Evolutionary conservation across 768 basidiomycete genomes (phyloP), one percentile per base, ranked within the genome.

Genomic region (Chalciporus pseudorubinellus): DNA sequence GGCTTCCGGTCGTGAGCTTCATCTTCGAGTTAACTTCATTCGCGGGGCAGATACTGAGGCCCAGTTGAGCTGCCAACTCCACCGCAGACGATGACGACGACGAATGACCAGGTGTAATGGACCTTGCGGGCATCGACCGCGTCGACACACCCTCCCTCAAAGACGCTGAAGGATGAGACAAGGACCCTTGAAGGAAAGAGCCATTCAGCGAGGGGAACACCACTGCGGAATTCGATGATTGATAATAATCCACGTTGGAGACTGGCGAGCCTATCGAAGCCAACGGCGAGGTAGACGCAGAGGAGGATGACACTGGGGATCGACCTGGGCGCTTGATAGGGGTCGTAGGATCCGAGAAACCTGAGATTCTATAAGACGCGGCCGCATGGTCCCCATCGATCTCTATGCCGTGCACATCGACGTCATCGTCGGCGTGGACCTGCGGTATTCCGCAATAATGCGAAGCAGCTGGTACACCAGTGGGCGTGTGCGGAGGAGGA

Each of bases 161-260:
- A 1, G 22, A 24, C 14, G 20, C 16, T 0, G 51, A 22, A 3
- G 12, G 5, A 13, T 44, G 50, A 18, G 44, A 42, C 3, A 47
- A 38, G 7, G 51, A 49, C 6, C 44, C 50, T 38, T 61, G 63
- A 3, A 56, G 36, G 20, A 66, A 64, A 12, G 56, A 58, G 18
- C 50, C 64, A 3, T 66, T 66, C 26, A 64, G 38, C 2, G 63
- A 64, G 19, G 63, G 63, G 22, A 60, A 64, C 5, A 64, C 59
- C 42, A 66, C 61, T 18, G 38, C 44, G 2, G 31, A 28, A 38
- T 44, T 52, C 1, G 60, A 36, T n/a, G 51, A 58, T 47, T 51
- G 57, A 13, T 16, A 18, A 31, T 34, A 24, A 40, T 50, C 54
- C 9, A 38, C 46, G 51, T 18, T 8, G 2, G 50, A 29, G 19